These are phyloP conservation scores for Thuidium tamariscinum DNA, from an alignment of 225 moss, liverwort and hornwort species.

Conservation along the genomic window DNA sequence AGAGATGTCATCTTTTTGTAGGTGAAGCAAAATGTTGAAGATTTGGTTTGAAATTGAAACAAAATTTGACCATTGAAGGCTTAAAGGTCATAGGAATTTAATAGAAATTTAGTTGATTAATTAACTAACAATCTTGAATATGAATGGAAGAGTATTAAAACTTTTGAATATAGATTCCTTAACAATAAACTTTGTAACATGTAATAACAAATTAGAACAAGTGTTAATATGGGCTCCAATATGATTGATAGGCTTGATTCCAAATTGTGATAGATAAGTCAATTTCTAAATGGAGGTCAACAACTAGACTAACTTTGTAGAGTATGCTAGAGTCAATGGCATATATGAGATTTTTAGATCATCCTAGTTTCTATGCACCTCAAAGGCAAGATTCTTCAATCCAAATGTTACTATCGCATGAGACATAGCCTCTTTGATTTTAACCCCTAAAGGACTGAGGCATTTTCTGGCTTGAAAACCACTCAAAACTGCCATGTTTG, in stretches of 20 bases:
- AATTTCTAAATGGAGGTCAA: rapidly evolving
- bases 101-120: background rate
- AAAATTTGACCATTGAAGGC: background rate
- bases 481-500: no score
- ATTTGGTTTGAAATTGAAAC: background rate
- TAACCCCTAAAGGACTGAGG: no score
- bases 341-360: no score
- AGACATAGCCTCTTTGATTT: background rate
- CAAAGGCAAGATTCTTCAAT: rapidly evolving
- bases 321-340: rapidly evolving
- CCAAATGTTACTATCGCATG: background rate
- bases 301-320: background rate
- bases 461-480: no score
- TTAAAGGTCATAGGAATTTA: background rate
- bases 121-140: background rate
- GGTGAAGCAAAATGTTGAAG: background rate
- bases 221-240: background rate
- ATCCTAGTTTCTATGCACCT: background rate
- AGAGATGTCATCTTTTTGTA: background rate
- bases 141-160: background rate
- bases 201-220: no score
- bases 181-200: background rate
- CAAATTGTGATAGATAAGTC: background rate
- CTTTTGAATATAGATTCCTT: rapidly evolving
- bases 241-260: rapidly evolving